A percentile compares a stretch with the other conserved stretches of the same genome.
phyloP scores from a whole-genome alignment of 805 yeast species.

The Danielia reshetovae region DNA sequence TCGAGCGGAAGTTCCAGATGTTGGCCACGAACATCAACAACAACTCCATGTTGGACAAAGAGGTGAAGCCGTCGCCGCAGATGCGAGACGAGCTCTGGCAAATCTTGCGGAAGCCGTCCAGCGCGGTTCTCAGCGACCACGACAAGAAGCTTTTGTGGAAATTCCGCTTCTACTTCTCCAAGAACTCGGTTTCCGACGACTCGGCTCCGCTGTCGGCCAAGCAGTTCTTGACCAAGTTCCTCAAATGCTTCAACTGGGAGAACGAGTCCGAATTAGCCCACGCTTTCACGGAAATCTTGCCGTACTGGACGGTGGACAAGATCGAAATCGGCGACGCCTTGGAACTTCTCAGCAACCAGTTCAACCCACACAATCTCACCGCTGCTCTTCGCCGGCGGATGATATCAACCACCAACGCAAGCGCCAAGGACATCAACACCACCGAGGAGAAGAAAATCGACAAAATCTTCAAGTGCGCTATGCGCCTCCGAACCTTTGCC shows the following conservation, averaged over 20 bases:
- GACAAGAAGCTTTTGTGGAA: slow-evolving; percentile 90
- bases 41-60: slow-evolving; percentile 72
- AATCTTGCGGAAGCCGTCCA: slow-evolving; percentile 77
- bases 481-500: slow-evolving; percentile 79
- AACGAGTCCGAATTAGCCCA: slow-evolving; percentile 78
- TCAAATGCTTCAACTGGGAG: slow-evolving; percentile 85
- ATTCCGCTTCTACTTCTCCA: slow-evolving; percentile 67
- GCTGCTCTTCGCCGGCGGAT: slow-evolving; percentile 12
- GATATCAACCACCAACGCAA: slow-evolving; percentile 12
- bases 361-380: slow-evolving; percentile 44
- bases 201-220: slow-evolving; percentile 45
- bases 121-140: slow-evolving; percentile 71
- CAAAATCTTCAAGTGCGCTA: slow-evolving; percentile 37
- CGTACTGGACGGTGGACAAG: slow-evolving; percentile 60
- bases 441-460: slow-evolving; percentile 27
- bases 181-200: slow-evolving; percentile 39
- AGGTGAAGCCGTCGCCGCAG: slow-evolving; percentile 83
- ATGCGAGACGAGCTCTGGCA: slow-evolving; percentile 67
- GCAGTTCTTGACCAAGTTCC: slow-evolving; percentile 63
- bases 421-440: slow-evolving; percentile 11
- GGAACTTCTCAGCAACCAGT: slow-evolving; percentile 77
- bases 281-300: slow-evolving; percentile 64
- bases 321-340: slow-evolving; percentile 82
- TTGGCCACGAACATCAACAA: slow-evolving; percentile 76
- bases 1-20: slow-evolving; percentile 81